Base-by-base conservation (phyloP, 2,329 filamentous ascomycete species). In the Calonectria ilicicola region DNA sequence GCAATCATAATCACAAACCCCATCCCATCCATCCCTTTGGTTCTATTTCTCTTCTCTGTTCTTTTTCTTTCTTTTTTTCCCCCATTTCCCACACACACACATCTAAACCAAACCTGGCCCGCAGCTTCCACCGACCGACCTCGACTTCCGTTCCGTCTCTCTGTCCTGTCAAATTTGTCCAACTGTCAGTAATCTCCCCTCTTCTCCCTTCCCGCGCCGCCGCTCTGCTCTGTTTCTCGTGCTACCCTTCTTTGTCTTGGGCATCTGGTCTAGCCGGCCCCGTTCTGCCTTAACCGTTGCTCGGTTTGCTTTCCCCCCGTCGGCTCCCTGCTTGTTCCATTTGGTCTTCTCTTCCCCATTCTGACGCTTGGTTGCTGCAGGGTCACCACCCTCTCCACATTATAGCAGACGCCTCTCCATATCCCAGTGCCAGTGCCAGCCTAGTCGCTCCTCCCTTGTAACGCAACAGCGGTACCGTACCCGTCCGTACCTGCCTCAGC, bases 1-100 rank as follows among this genome's bases (percentile, higher is more conserved):
- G 21, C 49, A 23, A 44, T 58, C 32, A n/a, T 66, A 70, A 51
- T 62, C 38, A 47, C 44, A 35, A 51, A 40, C 21, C 49, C 27
- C 65, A 35, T 74, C 71, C 64, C 67, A 67, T 70, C 64, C 67
- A 67, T 70, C 68, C 64, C 51, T 29, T 65, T 49, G n/a, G 29
- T 63, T 71, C 49, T 63, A 63, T 69, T 70, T 64, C 58, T 65
- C 32, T 69, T 65, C 64, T 53, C 47, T 67, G 67, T 67, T 68
- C 67, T 75, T 56, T 62, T 69, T 67, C 14, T 32, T 64, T 46
- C 46, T 1, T 40, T 65, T 47, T 56, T 27, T 32, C 9, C 5
- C 9, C 29, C 29, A 32, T 32, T 32, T 32, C 29, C 29, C 29
- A 32, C 29, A 32, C 9, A 5, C 29, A 35, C 47, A 49, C 47